These are phyloP conservation scores for Dictyostelium citrinum DNA, from an alignment of 78 protist genomes.

Conservation along the genomic window DNA sequence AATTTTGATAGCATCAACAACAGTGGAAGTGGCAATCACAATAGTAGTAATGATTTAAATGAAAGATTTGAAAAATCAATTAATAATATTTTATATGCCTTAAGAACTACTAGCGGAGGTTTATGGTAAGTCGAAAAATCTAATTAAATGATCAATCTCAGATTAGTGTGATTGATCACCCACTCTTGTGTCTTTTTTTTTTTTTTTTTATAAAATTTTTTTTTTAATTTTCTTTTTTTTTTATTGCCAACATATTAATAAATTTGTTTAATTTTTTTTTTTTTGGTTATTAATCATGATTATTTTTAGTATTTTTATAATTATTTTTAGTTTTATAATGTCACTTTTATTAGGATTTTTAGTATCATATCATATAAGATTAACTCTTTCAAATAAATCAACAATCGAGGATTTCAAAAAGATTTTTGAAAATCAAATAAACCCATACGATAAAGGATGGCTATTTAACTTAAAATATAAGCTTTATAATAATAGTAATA, in stretches of 20 bases:
- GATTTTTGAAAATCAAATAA: neutral
- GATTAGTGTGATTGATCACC: neutral
- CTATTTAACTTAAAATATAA: neutral
- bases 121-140: neutral
- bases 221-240: neutral
- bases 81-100: neutral
- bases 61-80: neutral
- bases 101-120: neutral
- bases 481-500: neutral
- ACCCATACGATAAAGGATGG: neutral
- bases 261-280: neutral
- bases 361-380: constrained; percentile 1
- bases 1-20: neutral
- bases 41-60: neutral
- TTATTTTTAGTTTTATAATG: constrained; percentile 8
- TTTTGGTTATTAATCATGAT: neutral
- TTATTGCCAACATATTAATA: too few species aligned
- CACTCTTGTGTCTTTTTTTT: neutral
- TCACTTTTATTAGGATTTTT: neutral
- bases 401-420: constrained; percentile 26
- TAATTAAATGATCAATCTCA: neutral
- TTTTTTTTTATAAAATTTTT: neutral
- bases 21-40: neutral
- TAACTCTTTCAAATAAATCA: neutral
- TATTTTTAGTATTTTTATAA: neutral